A percentile compares a stretch with the other conserved stretches of the same genome.
Evolutionary conservation across 176 grass and related monocot genomes (phyloP).

Genomic region (Oryza coarctata): DNA sequence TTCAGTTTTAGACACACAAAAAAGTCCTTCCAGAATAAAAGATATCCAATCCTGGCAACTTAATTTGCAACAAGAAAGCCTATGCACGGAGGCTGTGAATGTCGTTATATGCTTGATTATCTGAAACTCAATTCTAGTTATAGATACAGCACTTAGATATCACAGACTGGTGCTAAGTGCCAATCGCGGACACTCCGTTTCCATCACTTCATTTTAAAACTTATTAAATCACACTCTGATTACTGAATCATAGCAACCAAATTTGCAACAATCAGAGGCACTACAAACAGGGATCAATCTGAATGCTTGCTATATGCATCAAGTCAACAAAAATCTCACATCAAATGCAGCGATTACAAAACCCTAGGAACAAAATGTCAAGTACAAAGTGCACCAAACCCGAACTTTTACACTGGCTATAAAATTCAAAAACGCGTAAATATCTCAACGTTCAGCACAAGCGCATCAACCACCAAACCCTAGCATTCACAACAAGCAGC

Average conservation of each 20-base stretch:
- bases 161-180: background rate
- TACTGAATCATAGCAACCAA: background rate
- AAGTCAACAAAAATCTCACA: background rate
- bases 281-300: background rate
- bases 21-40: background rate
- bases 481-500: background rate
- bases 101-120: background rate
- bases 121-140: background rate
- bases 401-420: background rate
- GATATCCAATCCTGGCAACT: background rate
- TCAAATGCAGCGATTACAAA: background rate
- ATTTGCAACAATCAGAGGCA: background rate
- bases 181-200: background rate
- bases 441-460: background rate
- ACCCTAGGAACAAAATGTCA: background rate
- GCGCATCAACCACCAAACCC: conserved; percentile 8
- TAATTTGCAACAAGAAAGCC: background rate
- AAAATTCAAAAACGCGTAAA: background rate
- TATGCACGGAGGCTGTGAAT: background rate
- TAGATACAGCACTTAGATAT: background rate
- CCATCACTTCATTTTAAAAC: conserved; percentile 5
- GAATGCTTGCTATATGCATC: background rate
- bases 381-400: background rate
- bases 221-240: background rate
- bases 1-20: background rate